Conservation (phyloP, 2,329 filamentous ascomycete species). For the Colletotrichum navitas region DNA sequence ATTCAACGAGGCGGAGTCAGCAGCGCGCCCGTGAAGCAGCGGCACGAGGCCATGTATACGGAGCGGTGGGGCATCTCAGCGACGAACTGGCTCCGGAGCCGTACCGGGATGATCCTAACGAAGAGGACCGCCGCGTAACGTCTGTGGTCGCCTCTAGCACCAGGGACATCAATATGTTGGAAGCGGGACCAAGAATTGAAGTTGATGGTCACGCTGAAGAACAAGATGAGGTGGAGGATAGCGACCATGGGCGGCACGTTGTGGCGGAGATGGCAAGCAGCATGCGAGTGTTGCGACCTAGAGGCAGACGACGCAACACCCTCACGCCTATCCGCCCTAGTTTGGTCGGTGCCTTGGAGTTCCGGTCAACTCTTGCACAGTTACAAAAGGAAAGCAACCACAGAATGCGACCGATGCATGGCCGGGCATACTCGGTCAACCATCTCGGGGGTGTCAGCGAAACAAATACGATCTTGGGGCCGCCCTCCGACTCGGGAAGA, state of each 20-base stretch:
- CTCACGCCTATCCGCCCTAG: constrained; percentile 92
- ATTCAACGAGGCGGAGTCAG: constrained; percentile 72
- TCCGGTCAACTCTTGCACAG: constrained; percentile 89
- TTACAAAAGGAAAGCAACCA: constrained; percentile 85
- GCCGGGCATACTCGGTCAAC: constrained; percentile 65
- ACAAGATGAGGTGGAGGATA: constrained; percentile 61
- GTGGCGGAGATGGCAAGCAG: constrained; percentile 90
- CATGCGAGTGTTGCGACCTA: constrained; percentile 86
- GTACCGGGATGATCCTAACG: constrained; percentile 75
- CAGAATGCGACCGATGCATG: constrained; percentile 75
- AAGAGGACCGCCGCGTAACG: constrained; percentile 45
- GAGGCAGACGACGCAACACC: constrained; percentile 75
- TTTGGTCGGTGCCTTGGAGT: constrained; percentile 92
- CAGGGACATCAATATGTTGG: constrained; percentile 58
- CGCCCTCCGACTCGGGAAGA: constrained; percentile 34
- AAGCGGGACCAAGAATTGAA: constrained; percentile 62
- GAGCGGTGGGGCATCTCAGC: constrained; percentile 61
- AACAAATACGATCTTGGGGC: constrained; percentile 23
- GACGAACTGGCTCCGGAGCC: constrained; percentile 68
- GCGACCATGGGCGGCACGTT: constrained; percentile 72
- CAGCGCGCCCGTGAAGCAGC: constrained; percentile 75
- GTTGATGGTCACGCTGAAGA: constrained; percentile 54
- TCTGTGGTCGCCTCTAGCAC: constrained; percentile 40
- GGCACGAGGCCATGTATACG: constrained; percentile 80
- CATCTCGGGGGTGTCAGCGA: constrained; percentile 41